Base-by-base conservation (phyloP, 805 yeast genomes). In the Ogataea thermomethanolica region DNA sequence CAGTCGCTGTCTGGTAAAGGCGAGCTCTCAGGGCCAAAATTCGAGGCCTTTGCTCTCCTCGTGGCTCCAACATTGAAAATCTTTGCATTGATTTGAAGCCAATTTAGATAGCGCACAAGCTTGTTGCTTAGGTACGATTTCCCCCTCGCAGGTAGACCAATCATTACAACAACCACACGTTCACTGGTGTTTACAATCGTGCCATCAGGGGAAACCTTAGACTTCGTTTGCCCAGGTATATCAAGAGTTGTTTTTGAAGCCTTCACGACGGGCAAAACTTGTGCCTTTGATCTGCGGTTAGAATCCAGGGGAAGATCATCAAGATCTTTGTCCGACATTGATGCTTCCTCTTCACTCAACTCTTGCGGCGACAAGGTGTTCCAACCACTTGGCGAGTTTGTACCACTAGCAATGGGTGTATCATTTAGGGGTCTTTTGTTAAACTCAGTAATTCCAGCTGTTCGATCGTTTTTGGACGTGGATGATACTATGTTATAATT, bases 31-130 rank as follows among this genome's bases (percentile, higher is more conserved):
- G 93, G 93, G 0, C 93, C 93, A 8, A 74, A 70, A 42, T 72
- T 69, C 25, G 70, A 67, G 9, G 77, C 74, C 47, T 84, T 89
- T 48, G 79, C 77, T 55, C 98, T 73, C 54, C 99, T 74, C 0
- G 97, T 91, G 54, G 93, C 86, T 1, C 99, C 99, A 23, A 93
- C 99, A 56, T 91, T 91, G 69, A 93, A 91, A 8, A 91, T 90
- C 48, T 83, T 74, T 44, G 95, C 81, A 51, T 85, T 88, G 54
- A 90, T 95, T 64, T 90, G 95, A 28, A 89, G 76, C 95, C 96
- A 91, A 65, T 91, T 91, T 58, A 91, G 69, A 63, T 87, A 93
- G 45, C 98, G 67, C 1, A 95, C 85, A 34, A 91, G 70, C 59
- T 93, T 91, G 62, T 89, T 91, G 37, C 97, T 88, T 47, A 91